phyloP scores from a whole-genome alignment of 441 rosid species.

The Cnidoscolus chayamansa region DNA sequence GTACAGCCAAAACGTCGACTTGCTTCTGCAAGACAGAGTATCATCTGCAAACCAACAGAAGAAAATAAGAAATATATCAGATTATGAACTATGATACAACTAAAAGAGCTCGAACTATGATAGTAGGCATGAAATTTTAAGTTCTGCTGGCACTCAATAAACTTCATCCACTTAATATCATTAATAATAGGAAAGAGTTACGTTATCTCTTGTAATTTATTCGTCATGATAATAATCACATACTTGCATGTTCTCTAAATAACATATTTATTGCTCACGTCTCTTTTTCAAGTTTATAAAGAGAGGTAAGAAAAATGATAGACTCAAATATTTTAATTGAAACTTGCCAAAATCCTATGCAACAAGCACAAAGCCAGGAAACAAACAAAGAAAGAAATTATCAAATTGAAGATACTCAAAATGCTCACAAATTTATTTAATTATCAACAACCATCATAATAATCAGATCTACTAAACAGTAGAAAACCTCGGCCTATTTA shows the following conservation, averaged over 20 bases:
- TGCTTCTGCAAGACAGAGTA: conserved; percentile 90
- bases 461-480: too few species aligned
- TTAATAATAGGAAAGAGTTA: not conserved
- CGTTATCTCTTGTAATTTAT: not conserved
- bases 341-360: not conserved
- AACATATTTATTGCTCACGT: not conserved
- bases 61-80: conserved; percentile 10
- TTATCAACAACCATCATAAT: too few species aligned
- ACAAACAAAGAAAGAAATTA: too few species aligned
- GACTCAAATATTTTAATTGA: not conserved
- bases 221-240: not conserved
- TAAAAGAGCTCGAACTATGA: not conserved
- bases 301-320: not conserved
- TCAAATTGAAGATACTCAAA: too few species aligned
- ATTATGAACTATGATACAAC: not conserved
- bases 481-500: too few species aligned
- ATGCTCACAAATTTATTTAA: too few species aligned
- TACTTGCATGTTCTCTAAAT: not conserved
- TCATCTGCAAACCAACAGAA: conserved; percentile 57
- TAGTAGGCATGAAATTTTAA: not conserved
- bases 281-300: not conserved
- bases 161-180: not conserved
- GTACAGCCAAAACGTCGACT: conserved; percentile 90
- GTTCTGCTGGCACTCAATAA: not conserved
- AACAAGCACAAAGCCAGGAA: not conserved